These are phyloP conservation scores for Tolypocladium endophyticum DNA, from an alignment of 2,329 filamentous ascomycete genomes.

Conservation along the genomic window DNA sequence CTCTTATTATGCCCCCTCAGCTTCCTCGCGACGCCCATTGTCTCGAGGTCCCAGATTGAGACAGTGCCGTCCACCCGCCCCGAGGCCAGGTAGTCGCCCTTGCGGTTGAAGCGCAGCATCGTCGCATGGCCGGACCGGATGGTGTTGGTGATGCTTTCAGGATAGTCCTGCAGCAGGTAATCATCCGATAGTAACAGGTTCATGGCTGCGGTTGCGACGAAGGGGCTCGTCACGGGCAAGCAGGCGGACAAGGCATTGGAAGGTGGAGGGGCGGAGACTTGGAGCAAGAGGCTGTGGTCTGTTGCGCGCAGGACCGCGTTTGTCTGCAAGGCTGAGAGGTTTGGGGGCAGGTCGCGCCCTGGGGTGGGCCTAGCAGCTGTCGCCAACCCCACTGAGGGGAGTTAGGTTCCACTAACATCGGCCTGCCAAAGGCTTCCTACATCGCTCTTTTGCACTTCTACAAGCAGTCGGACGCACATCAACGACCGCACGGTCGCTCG, in stretches of 20 bases:
- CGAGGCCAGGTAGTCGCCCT: constrained; percentile 88
- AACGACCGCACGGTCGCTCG: not conserved
- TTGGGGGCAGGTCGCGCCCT: not conserved
- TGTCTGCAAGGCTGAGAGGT: constrained; percentile 22
- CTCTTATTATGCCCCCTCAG: constrained; percentile 86
- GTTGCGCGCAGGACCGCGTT: not conserved
- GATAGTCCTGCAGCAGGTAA: constrained; percentile 68
- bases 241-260: not conserved
- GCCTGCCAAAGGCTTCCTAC: not conserved
- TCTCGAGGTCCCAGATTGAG: constrained; percentile 94
- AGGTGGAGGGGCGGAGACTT: not conserved
- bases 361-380: not conserved
- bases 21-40: constrained; percentile 91
- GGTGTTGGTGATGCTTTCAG: constrained; percentile 78
- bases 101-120: constrained; percentile 78
- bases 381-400: constrained; percentile 1
- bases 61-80: constrained; percentile 91
- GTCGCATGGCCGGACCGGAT: constrained; percentile 63
- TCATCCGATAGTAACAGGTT: constrained; percentile 52
- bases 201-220: constrained; percentile 26
- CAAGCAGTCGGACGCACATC: not conserved
- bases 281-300: constrained; percentile 4
- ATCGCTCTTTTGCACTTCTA: not conserved
- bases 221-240: constrained; percentile 6
- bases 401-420: not conserved